These are phyloP conservation scores for Trichocomaceae sp. DNA, from an alignment of 2,329 filamentous ascomycete genomes.

Conservation along the genomic window DNA sequence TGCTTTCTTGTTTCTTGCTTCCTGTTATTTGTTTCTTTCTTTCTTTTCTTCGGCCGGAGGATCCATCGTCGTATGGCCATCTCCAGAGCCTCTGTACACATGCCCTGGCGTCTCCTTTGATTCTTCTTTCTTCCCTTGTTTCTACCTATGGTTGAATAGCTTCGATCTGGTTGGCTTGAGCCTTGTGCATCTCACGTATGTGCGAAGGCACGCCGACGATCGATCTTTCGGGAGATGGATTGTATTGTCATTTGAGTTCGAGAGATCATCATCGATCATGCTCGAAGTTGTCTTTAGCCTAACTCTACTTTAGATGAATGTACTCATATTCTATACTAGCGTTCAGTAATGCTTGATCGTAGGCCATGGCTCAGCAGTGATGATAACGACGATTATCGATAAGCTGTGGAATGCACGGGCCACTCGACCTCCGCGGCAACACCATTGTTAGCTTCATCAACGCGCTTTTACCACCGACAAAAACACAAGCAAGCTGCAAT, in stretches of 20 bases:
- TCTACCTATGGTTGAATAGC: neutral
- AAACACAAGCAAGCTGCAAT: neutral
- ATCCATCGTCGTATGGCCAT: neutral
- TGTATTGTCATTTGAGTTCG: constrained; percentile 7
- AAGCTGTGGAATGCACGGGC: constrained; percentile 6
- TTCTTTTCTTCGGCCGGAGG: neutral
- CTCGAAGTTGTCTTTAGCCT: constrained; percentile 2
- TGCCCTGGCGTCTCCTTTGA: neutral
- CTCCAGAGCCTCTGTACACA: constrained; percentile 5
- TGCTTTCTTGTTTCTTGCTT: neutral
- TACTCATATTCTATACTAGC: constrained; percentile 23
- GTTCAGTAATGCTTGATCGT: neutral
- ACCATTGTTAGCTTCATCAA: neutral
- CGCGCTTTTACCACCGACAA: neutral
- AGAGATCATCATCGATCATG: neutral
- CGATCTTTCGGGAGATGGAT: neutral
- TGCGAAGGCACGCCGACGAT: neutral
- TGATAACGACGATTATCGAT: neutral
- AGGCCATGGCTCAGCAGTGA: no score
- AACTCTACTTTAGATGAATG: constrained; percentile 26
- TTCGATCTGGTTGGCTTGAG: neutral
- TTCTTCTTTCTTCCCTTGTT: neutral
- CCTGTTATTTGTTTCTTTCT: neutral
- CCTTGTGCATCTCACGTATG: neutral
- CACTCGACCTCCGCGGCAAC: constrained; percentile 1